These are phyloP conservation scores for Jatropha curcas DNA, from an alignment of 345 rosid species.

Conservation along the genomic window DNA sequence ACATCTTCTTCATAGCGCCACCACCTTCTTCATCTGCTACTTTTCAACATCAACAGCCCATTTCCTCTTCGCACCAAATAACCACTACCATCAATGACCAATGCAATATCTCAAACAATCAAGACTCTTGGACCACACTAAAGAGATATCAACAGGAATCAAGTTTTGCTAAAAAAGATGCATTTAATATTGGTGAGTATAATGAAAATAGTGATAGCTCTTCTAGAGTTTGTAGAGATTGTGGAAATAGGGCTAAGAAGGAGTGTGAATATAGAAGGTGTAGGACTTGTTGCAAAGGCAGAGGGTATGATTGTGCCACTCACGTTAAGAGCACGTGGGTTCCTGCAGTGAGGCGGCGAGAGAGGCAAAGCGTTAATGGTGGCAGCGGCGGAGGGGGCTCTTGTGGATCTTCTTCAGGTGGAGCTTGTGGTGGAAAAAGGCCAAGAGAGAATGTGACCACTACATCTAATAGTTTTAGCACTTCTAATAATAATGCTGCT, in stretches of 20 bases:
- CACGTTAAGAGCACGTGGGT: constrained; percentile 91
- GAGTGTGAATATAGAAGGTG: constrained; percentile 69
- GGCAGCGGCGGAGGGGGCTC: constrained; percentile 35
- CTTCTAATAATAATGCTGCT: constrained; percentile 38
- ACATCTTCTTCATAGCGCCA: constrained; percentile 56
- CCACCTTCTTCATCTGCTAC: constrained; percentile 28
- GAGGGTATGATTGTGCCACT: constrained; percentile 67
- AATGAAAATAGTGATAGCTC: constrained; percentile 14
- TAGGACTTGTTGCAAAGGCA: constrained; percentile 79
- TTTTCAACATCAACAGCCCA: constrained; percentile 17
- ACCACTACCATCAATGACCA: constrained; percentile 3
- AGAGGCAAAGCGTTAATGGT: constrained; percentile 23
- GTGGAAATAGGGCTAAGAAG: constrained; percentile 81
- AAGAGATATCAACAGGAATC: constrained; percentile 24
- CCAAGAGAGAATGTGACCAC: constrained; percentile 31
- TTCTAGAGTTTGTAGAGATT: constrained; percentile 63
- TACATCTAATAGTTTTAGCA: constrained; percentile 29
- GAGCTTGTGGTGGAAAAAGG: constrained; percentile 47
- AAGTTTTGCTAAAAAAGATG: constrained; percentile 23
- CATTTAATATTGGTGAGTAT: constrained; percentile 16
- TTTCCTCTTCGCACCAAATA: neutral
- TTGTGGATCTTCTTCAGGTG: constrained; percentile 47
- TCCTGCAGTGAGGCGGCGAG: constrained; percentile 55
- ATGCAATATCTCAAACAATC: constrained; percentile 1
- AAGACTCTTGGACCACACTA: constrained; percentile 16